These are phyloP conservation scores for Alternaria tenuissima DNA, from an alignment of 2,329 filamentous ascomycete species.

Conservation along the genomic window DNA sequence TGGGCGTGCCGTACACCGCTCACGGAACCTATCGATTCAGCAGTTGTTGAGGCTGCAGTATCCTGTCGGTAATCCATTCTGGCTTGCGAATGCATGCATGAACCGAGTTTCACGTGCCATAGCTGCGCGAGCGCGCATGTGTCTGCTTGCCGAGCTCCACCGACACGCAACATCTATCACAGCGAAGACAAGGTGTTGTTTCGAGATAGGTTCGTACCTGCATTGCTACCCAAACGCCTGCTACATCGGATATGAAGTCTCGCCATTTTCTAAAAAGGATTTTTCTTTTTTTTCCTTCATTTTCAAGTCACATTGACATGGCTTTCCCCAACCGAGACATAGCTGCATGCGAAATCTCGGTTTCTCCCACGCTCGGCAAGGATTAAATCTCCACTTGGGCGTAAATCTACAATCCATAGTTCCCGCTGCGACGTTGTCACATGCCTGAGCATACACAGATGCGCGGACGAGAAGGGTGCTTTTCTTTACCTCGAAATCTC, in stretches of 20 bases:
- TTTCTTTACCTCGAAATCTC: neutral
- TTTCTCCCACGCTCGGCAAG: conserved; percentile 7
- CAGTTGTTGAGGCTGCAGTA: conserved; percentile 6
- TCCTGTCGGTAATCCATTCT: neutral
- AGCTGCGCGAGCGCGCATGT: conserved; percentile 1
- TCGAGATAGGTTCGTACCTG: conserved; percentile 14
- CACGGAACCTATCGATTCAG: neutral
- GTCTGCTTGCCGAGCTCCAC: conserved; percentile 14
- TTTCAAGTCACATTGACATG: conserved; percentile 5
- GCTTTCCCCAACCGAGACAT: conserved; percentile 2
- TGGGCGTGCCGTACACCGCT: neutral
- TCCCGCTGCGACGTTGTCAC: conserved; percentile 2
- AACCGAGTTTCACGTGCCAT: conserved; percentile 12
- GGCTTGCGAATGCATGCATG: conserved; percentile 8
- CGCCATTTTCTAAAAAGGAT: neutral
- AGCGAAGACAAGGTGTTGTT: conserved; percentile 5
- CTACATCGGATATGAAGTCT: neutral
- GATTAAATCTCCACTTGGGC: conserved; percentile 7
- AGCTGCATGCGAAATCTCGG: conserved; percentile 6
- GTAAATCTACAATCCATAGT: conserved; percentile 9
- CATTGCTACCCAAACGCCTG: conserved; percentile 16
- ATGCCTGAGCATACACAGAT: conserved; percentile 5
- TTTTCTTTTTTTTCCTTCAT: neutral
- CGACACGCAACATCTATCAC: conserved; percentile 10
- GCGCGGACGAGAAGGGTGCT: conserved; percentile 9